Evolutionary conservation across 2,329 filamentous ascomycete species (phyloP).

Genomic region (Talaromyces sp.): DNA sequence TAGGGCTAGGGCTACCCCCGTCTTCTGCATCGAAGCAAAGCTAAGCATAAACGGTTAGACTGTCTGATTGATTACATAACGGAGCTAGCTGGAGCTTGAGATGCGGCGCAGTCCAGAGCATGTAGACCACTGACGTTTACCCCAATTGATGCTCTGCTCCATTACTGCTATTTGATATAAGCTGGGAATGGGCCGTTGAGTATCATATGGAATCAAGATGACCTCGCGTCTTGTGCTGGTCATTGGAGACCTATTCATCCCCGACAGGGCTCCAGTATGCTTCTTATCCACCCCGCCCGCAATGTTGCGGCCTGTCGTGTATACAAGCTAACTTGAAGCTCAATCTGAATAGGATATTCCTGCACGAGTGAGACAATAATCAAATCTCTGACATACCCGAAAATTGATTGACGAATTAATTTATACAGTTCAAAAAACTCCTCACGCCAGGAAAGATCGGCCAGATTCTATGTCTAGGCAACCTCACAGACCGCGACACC

Average conservation of each 20-base stretch:
- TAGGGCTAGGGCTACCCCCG: constrained; percentile 3
- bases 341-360: constrained; percentile 65
- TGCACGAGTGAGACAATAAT: constrained; percentile 64
- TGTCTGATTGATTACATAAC: constrained; percentile 4
- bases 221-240: constrained; percentile 89
- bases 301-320: constrained; percentile 10
- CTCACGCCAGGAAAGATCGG: constrained; percentile 80
- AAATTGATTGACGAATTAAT: background rate
- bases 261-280: constrained; percentile 75
- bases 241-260: constrained; percentile 91
- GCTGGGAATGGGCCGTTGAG: constrained; percentile 34
- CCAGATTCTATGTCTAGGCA: constrained; percentile 76
- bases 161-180: background rate
- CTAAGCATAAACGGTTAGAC: background rate
- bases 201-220: constrained; percentile 43
- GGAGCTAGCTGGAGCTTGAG: constrained; percentile 3
- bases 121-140: background rate
- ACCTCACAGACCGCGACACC: constrained; percentile 74
- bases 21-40: background rate
- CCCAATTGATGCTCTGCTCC: background rate
- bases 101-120: background rate
- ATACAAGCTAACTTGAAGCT: constrained; percentile 13
- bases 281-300: constrained; percentile 23
- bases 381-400: background rate
- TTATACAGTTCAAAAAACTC: constrained; percentile 74